phyloP scores from a whole-genome alignment of 2,329 filamentous ascomycete genomes.

The Tolypocladium ovalisporum region DNA sequence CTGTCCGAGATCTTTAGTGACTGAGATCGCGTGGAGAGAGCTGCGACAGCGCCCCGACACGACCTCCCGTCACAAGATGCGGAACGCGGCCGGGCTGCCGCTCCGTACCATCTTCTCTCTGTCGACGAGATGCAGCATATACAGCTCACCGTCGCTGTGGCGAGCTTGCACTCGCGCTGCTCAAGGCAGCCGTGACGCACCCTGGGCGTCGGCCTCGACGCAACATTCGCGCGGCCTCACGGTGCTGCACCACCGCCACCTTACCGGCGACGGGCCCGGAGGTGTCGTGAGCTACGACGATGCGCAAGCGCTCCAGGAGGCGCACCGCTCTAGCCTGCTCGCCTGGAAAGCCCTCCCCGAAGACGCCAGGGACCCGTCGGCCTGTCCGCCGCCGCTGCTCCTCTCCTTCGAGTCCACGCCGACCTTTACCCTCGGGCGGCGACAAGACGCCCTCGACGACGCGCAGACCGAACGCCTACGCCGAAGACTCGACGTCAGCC shows the following conservation, averaged over 20 bases:
- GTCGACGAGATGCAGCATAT: neutral
- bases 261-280: conserved; percentile 9
- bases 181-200: neutral
- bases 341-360: conserved; percentile 20
- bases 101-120: neutral
- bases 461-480: conserved; percentile 34
- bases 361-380: conserved; percentile 6
- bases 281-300: conserved; percentile 18
- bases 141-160: neutral
- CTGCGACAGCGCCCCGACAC: neutral
- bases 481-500: conserved; percentile 24
- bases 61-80: neutral
- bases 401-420: conserved; percentile 75
- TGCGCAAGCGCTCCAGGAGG: conserved; percentile 20
- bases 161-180: neutral
- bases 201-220: neutral
- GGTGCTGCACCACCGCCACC: conserved; percentile 19
- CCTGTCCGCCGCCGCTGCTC: conserved; percentile 54
- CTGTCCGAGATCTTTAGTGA: neutral
- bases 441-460: conserved; percentile 47
- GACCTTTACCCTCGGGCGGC: conserved; percentile 82
- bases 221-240: conserved; percentile 1
- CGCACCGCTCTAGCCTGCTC: conserved; percentile 20
- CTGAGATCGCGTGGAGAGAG: neutral
- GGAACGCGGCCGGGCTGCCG: neutral